Conservation (phyloP, 306 rosid genomes). For the Fragaria ananassa region DNA sequence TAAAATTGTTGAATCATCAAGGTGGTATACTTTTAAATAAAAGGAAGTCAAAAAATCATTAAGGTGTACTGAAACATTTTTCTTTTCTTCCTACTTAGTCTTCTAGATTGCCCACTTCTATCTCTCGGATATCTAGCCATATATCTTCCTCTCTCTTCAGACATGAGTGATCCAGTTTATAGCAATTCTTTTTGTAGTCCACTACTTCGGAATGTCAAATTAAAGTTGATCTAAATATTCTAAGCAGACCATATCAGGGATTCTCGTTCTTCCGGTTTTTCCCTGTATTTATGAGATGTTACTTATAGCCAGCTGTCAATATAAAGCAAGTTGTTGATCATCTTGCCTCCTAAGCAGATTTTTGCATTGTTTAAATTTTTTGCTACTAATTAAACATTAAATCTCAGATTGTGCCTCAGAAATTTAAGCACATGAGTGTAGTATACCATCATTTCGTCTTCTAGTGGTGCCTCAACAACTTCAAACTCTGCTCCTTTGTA, state of each 20-base stretch:
- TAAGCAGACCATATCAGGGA: neutral
- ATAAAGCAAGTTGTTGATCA: neutral
- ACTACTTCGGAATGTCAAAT: neutral
- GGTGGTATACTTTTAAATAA: neutral
- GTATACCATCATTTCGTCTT: slow-evolving; percentile 88
- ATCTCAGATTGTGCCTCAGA: neutral
- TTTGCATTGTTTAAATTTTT: neutral
- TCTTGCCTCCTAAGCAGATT: neutral
- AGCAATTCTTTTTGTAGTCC: neutral
- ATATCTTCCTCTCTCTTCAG: neutral
- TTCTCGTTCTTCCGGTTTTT: neutral
- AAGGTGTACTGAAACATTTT: neutral
- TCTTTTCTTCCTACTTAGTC: neutral
- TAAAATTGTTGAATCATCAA: neutral
- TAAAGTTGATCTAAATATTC: neutral
- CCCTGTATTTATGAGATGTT: neutral
- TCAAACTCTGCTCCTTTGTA: slow-evolving; percentile 89
- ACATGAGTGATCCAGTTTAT: neutral
- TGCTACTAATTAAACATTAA: neutral
- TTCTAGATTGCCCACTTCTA: neutral
- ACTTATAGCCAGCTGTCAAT: neutral
- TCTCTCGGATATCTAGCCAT: neutral
- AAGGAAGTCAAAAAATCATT: neutral
- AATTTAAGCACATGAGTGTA: slow-evolving; percentile 26
- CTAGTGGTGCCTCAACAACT: slow-evolving; percentile 83